Base-by-base conservation (phyloP, 148 eudicot genomes). In the Rheum nobile region DNA sequence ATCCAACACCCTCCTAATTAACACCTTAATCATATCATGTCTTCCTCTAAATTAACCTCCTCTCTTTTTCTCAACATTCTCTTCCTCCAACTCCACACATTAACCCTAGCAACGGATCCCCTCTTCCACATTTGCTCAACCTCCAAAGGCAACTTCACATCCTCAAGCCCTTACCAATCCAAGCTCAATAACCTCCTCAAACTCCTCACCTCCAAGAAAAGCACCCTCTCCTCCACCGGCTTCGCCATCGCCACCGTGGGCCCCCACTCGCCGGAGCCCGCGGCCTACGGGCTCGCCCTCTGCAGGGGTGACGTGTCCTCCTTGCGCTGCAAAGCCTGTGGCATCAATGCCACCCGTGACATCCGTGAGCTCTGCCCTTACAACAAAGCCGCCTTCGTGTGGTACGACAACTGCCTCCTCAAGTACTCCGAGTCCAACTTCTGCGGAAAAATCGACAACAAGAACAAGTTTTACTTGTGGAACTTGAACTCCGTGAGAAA, bases 321-420 rank as follows among this genome's bases (percentile, higher is more conserved):
- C 28, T 38, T 46, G 4, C 17, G 19, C 46, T 69, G 72, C 72
- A 1, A 0, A 8, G 1, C 72, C 6, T 69, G 72, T 46, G 14
- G 4, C 12, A 1, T 21, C 42, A 38, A 38, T 11, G 72, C 72
- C 4, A 38, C 72, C 44, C 7, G 9, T 6, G 44, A 37, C 12
- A 67, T 85, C 3, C 65, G 43, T 22, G 57, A 46, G 5, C 77
- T 42, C 22, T 83, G 86, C 26, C 81, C 81, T 1, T 0, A 38
- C 29, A 72, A 75, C 72, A 79, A 77, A 55, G 80, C 55, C 1
- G 88, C 72, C 6, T 37, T 77, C 29, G 73, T 80, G 55, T 85
- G 86, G 86, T 83, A 83, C 54, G 86, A 85, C 59, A 8, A 79
- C 12, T 85, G 88, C 50, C 21, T 81, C 16, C 34, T 81, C 9